Conservation (phyloP, 768 basidiomycete species). For the Mycena filopes region DNA sequence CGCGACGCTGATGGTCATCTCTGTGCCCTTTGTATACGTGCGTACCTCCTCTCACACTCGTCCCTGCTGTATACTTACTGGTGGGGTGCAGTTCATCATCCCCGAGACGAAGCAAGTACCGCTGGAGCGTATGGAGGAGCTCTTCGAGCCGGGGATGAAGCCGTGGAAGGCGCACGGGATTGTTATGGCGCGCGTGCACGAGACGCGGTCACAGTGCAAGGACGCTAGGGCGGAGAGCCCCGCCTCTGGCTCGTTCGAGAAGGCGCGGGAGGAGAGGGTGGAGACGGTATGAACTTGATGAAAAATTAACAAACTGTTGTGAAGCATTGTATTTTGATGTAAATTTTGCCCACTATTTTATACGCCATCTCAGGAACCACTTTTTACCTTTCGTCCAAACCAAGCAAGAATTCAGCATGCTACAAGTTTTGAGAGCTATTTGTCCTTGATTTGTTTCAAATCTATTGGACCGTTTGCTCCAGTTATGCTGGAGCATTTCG, state of each 20-base stretch:
- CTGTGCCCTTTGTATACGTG: slow-evolving; percentile 48
- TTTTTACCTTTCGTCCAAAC: too few relatives aligned
- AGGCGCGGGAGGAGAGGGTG: slow-evolving; percentile 5
- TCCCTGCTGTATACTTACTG: too few relatives aligned
- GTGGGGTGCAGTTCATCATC: slow-evolving; percentile 50
- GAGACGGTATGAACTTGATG: slow-evolving; percentile 13
- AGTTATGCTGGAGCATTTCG: too few relatives aligned
- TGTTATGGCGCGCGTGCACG: slow-evolving; percentile 42
- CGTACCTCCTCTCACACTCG: slow-evolving; percentile 29
- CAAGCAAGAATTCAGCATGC: too few relatives aligned
- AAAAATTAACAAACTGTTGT: too few relatives aligned
- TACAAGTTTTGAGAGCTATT: too few relatives aligned
- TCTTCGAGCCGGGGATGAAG: slow-evolving; percentile 48
- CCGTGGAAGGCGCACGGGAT: slow-evolving; percentile 48
- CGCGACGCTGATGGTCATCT: slow-evolving; percentile 45
- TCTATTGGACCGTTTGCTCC: too few relatives aligned
- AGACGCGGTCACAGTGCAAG: slow-evolving; percentile 19
- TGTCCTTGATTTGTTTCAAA: too few relatives aligned
- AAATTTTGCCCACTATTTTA: too few relatives aligned
- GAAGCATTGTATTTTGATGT: too few relatives aligned
- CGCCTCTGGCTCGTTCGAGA: slow-evolving; percentile 20
- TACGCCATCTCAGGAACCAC: too few relatives aligned
- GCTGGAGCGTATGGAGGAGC: slow-evolving; percentile 54
- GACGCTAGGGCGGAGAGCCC: slow-evolving; percentile 13
- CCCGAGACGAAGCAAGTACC: slow-evolving; percentile 55